Evolutionary conservation across 495 filamentous ascomycete species (phyloP), one percentile per base, ranked within the genome.

Genomic region (Cryomyces minteri): DNA sequence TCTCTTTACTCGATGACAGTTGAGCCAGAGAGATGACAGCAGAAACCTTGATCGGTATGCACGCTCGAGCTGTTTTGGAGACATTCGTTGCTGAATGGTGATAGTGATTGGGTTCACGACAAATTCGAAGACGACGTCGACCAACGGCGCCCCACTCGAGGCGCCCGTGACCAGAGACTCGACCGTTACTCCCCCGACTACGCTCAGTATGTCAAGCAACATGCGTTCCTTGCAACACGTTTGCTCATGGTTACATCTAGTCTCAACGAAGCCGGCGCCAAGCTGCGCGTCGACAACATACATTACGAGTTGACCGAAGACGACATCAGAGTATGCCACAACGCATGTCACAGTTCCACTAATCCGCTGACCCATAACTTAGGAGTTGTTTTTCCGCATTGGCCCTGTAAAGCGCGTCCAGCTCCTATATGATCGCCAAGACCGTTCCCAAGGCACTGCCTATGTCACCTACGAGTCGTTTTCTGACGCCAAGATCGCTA

Each of bases 241-340:
- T 46, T 54, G 70, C 8, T 37, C 0, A 31, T 33, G 0, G 12
- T 42, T 25, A 44, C n/a, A 42, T 8, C 37, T 12, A 41, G 6
- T 9, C 25, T n/a, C 32, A 47, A 43, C 10, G 46, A 66, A 34
- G 51, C 65, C 30, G 75, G 81, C 54, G 69, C 79, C 42, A 88
- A 84, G 61, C 62, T 95, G 50, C 80, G 79, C 44, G 79, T 95
- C 41, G 85, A 93, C 49, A 94, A 94, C 58, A 63, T 95, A 41
- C 88, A 95, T 62, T 95, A 93, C 63, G 88, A 95, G 38, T 72
- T 95, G 45, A 85, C 81, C 28, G 80, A 88, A 60, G 76, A 75
- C 31, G 88, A 95, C 56, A 73, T 95, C 42, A 71, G 84, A 56
- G 18, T 25, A 25, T 25, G 18, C 2, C 18, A 25, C 18, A 25